phyloP scores from a whole-genome alignment of 768 basidiomycete species.

The Tubosaeta sp. region DNA sequence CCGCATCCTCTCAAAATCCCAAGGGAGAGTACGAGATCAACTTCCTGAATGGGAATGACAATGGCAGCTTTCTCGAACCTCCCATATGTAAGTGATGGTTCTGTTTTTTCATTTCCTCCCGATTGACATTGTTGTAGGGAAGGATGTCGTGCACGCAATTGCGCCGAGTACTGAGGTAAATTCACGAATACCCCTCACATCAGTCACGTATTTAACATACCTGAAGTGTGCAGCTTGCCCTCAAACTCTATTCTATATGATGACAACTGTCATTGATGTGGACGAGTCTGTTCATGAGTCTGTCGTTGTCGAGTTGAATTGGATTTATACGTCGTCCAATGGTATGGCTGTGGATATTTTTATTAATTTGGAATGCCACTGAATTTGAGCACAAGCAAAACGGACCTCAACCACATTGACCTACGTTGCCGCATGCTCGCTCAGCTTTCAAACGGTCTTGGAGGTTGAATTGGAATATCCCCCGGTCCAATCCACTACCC shows the following conservation, averaged over 20 bases:
- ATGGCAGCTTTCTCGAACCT: background rate
- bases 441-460: background rate
- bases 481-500: too few relatives aligned
- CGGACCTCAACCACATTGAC: background rate
- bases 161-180: background rate
- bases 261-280: background rate
- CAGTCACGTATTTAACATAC: too few relatives aligned
- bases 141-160: background rate
- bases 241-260: background rate
- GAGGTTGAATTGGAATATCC: too few relatives aligned
- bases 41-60: background rate
- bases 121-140: background rate
- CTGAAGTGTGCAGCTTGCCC: background rate
- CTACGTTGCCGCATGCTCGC: background rate
- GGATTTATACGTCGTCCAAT: background rate
- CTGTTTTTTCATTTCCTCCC: too few relatives aligned
- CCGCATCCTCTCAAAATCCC: background rate
- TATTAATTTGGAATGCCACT: background rate
- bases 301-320: background rate
- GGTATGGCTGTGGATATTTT: background rate
- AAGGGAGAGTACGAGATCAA: background rate
- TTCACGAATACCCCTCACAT: too few relatives aligned
- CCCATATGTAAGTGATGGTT: background rate
- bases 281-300: background rate
- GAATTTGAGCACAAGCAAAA: background rate